phyloP scores from a whole-genome alignment of 371 early-diverging fungal species.

The Mucor ambiguus region DNA sequence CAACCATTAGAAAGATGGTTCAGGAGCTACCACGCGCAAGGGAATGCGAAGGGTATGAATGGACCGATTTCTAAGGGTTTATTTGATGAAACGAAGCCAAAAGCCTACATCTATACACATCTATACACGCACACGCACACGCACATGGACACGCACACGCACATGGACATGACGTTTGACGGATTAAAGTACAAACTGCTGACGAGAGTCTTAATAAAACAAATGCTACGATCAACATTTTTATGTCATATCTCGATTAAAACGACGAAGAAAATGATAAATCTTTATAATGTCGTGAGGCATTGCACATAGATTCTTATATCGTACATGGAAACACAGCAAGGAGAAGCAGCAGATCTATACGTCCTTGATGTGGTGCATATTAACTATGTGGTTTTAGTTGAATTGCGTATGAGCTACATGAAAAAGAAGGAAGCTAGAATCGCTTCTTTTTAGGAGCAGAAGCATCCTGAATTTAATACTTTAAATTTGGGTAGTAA shows the following conservation, averaged over 20 bases:
- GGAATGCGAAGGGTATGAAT: slow-evolving; percentile 20
- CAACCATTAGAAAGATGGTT: slow-evolving; percentile 17
- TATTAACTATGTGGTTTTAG: background rate
- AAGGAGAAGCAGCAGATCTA: background rate
- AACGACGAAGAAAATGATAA: background rate
- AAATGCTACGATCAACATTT: background rate
- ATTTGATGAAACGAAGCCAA: background rate
- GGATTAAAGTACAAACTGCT: background rate
- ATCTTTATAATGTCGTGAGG: background rate
- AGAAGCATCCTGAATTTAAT: background rate
- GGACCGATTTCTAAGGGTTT: slow-evolving; percentile 7
- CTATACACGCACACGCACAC: no score
- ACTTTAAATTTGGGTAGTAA: background rate
- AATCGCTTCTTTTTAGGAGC: background rate
- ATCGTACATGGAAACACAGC: background rate
- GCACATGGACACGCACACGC: background rate
- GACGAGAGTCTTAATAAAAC: background rate
- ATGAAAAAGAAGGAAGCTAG: background rate
- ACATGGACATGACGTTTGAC: background rate
- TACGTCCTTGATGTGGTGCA: background rate
- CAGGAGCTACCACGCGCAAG: slow-evolving; percentile 19
- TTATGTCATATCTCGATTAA: background rate
- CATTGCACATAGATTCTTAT: background rate
- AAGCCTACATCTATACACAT: background rate
- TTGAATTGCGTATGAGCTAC: background rate